These are phyloP conservation scores for Oehlia diaphana DNA, from an alignment of 192 early-diverging fungal species.

Conservation along the genomic window DNA sequence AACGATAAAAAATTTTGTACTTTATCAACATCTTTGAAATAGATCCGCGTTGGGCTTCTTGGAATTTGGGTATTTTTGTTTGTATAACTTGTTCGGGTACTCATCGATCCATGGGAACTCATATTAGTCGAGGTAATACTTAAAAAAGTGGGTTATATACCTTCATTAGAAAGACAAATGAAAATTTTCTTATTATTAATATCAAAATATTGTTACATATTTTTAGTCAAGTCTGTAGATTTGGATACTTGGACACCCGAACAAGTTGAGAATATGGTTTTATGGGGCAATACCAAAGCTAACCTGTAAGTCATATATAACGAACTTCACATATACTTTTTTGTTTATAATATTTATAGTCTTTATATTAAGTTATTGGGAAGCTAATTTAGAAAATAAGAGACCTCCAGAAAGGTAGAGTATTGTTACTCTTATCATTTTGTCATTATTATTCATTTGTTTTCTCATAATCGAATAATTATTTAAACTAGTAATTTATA, in stretches of 20 bases:
- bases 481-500: slow-evolving; percentile 5
- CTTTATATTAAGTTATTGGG: slow-evolving; percentile 50
- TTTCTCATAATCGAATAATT: slow-evolving; percentile 24
- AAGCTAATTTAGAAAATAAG: slow-evolving; percentile 45
- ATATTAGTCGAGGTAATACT: slow-evolving; percentile 76
- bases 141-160: neutral
- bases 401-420: slow-evolving; percentile 55
- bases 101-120: slow-evolving; percentile 82
- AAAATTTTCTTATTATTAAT: slow-evolving; percentile 9
- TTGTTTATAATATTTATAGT: neutral
- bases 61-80: slow-evolving; percentile 62
- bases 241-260: slow-evolving; percentile 79
- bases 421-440: no score
- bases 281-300: slow-evolving; percentile 77
- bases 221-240: slow-evolving; percentile 79
- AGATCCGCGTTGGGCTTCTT: slow-evolving; percentile 76
- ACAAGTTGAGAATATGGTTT: slow-evolving; percentile 75
- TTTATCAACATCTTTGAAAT: slow-evolving; percentile 16
- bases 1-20: neutral
- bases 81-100: slow-evolving; percentile 69
- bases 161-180: neutral
- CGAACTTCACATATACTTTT: neutral
- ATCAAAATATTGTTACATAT: neutral
- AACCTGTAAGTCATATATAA: slow-evolving; percentile 49
- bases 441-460: no score